These are phyloP conservation scores for Penicillium sp. DNA, from an alignment of 2,329 filamentous ascomycete genomes.

Conservation along the genomic window DNA sequence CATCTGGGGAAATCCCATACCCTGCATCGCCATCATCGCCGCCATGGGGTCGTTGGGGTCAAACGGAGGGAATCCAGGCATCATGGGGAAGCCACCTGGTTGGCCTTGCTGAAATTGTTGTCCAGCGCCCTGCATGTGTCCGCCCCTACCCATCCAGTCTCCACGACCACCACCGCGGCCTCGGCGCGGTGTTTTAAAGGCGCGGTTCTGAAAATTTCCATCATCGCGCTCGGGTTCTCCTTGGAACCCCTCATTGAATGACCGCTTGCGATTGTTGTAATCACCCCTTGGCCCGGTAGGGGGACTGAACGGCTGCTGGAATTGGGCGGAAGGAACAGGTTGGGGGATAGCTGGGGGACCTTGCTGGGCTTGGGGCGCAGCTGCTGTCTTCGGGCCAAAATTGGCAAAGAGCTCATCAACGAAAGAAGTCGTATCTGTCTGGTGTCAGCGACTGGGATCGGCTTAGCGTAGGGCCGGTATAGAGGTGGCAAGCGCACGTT, in stretches of 20 bases:
- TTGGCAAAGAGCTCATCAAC: conserved; percentile 61
- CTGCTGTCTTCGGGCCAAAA: conserved; percentile 51
- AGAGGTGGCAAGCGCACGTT: conserved; percentile 44
- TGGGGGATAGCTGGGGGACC: conserved; percentile 27
- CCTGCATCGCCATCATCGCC: conserved; percentile 57
- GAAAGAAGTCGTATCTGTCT: conserved; percentile 55
- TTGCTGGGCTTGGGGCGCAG: conserved; percentile 31
- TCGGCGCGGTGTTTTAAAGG: conserved; percentile 51
- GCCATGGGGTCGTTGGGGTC: conserved; percentile 61
- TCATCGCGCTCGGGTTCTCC: conserved; percentile 49
- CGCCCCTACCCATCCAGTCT: conserved; percentile 41
- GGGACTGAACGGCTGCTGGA: conserved; percentile 27
- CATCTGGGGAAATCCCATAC: conserved; percentile 56
- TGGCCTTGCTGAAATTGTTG: conserved; percentile 34
- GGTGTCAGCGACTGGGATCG: conserved; percentile 14
- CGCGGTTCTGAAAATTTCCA: conserved; percentile 47
- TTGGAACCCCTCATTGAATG: conserved; percentile 56
- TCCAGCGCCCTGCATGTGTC: conserved; percentile 19
- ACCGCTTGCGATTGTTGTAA: conserved; percentile 55
- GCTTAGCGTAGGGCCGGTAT: not conserved
- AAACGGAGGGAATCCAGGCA: conserved; percentile 55
- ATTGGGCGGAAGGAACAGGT: conserved; percentile 21
- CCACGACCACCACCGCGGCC: conserved; percentile 48
- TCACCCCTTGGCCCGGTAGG: conserved; percentile 28
- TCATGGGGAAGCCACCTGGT: conserved; percentile 40